Base-by-base conservation (phyloP, 768 basidiomycete species). In the Boletus patriciae region DNA sequence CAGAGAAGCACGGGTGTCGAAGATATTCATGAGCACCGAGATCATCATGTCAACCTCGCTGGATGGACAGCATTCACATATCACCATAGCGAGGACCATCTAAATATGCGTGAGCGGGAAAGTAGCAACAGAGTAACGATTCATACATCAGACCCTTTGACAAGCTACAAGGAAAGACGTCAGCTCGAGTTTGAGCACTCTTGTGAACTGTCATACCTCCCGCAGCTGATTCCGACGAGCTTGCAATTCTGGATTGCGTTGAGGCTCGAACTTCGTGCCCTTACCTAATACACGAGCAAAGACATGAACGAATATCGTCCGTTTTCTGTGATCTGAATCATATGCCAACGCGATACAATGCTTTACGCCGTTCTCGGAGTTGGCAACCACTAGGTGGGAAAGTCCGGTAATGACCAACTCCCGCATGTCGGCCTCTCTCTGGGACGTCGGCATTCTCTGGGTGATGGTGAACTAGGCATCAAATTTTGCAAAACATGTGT, bases 341-440 rank as follows among this genome's bases (percentile, higher is more conserved):
- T 92, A 93, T 1, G 89, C 90, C 56, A 90, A 77, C 6, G 85
- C 76, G 21, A 95, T 81, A 64, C 89, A 93, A 68, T 95, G 91
- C 69, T 93, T 94, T 67, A 95, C 85, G 6, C 92, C 94, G 62
- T 84, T 87, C 66, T 94, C 91, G 16, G 90, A 86, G 66, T 96
- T 96, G 13, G 92, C 83, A 34, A 80, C 83, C 53, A 96, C 86
- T 7, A 96, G 77, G 58, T 93, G 86, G 1, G 92, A 83, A 8
- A 96, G 80, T 1, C 89, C 91, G 6, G 84, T 81, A 56, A 95
- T 89, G 42, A 92, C 85, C 16, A 91, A 75, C 56, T 92, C 87
- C 15, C 88, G 83, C 40, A 92, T 73, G 54, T 88, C 86, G 1
- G 80, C 79, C 50, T 83, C 83, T 62, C 78, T 79, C 46, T 80